Evolutionary conservation across 371 early-diverging fungal genomes (phyloP).

Genomic region (Rozella allomycis): DNA sequence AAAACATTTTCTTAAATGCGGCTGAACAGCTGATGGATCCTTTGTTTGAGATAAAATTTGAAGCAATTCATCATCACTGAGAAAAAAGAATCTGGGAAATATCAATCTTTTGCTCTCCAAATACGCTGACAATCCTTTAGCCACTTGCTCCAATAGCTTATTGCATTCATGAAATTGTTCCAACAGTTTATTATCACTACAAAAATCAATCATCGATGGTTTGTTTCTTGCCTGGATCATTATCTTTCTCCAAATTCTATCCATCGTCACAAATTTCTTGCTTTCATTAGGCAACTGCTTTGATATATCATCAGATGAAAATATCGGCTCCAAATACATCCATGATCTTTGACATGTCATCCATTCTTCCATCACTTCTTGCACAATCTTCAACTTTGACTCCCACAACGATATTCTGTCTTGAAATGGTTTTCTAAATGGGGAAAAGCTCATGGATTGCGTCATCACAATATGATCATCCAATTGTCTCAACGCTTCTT

Average conservation of each 20-base stretch:
- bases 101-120: constrained; percentile 30
- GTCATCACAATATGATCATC: constrained; percentile 38
- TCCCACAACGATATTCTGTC: constrained; percentile 29
- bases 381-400: constrained; percentile 23
- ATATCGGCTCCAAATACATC: constrained; percentile 36
- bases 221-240: constrained; percentile 20
- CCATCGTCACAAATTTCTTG: constrained; percentile 33
- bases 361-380: constrained; percentile 35
- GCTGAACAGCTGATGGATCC: constrained; percentile 34
- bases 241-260: constrained; percentile 29
- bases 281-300: constrained; percentile 30
- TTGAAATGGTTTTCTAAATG: constrained; percentile 32
- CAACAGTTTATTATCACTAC: constrained; percentile 25
- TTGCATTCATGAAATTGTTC: constrained; percentile 31
- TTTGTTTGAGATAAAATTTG: constrained; percentile 35
- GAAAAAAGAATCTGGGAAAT: constrained; percentile 36
- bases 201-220: constrained; percentile 24
- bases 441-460: constrained; percentile 32
- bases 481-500: constrained; percentile 22
- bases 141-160: constrained; percentile 30
- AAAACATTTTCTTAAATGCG: constrained; percentile 33
- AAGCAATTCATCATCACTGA: constrained; percentile 34
- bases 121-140: constrained; percentile 33
- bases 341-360: constrained; percentile 29
- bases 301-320: constrained; percentile 29